Percentiles rank a stretch among this genome's conserved stretches.
Conservation (phyloP, 768 basidiomycete genomes). For the Tulasnella sp. region DNA sequence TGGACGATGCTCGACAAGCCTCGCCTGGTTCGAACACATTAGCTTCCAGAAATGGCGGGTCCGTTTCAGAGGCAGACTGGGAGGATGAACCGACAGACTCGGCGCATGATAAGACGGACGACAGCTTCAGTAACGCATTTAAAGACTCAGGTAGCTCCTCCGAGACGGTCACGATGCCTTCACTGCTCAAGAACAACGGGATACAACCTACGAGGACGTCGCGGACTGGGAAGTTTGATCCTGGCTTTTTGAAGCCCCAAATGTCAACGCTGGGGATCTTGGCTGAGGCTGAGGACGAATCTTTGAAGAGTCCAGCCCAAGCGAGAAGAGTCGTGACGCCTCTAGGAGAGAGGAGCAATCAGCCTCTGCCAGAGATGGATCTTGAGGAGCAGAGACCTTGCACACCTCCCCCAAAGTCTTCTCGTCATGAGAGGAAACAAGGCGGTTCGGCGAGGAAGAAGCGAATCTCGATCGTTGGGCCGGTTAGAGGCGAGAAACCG, state of each 20-base stretch:
- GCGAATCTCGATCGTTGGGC: constrained; percentile 64
- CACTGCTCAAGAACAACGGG: not conserved
- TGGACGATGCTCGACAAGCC: constrained; percentile 42
- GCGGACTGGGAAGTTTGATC: constrained; percentile 57
- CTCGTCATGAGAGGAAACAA: constrained; percentile 37
- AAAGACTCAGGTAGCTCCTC: constrained; percentile 17
- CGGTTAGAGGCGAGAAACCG: constrained; percentile 59
- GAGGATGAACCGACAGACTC: constrained; percentile 47
- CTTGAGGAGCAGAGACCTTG: constrained; percentile 27
- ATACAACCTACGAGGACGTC: constrained; percentile 31
- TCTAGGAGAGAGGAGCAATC: constrained; percentile 54
- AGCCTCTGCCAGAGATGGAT: constrained; percentile 15
- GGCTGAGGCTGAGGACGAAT: constrained; percentile 43
- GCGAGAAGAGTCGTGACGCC: constrained; percentile 9
- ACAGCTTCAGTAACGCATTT: constrained; percentile 43
- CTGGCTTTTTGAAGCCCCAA: constrained; percentile 47
- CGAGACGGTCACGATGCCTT: not conserved
- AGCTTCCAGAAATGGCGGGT: constrained; percentile 31
- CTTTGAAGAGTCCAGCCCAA: constrained; percentile 18
- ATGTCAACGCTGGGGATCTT: constrained; percentile 48
- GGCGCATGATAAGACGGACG: constrained; percentile 83
- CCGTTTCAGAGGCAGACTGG: constrained; percentile 44
- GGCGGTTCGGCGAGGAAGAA: constrained; percentile 31
- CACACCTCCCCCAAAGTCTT: constrained; percentile 34
- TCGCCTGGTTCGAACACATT: constrained; percentile 20